Conservation (phyloP, 2,329 filamentous ascomycete species). For the Fusarium avenaceum region DNA sequence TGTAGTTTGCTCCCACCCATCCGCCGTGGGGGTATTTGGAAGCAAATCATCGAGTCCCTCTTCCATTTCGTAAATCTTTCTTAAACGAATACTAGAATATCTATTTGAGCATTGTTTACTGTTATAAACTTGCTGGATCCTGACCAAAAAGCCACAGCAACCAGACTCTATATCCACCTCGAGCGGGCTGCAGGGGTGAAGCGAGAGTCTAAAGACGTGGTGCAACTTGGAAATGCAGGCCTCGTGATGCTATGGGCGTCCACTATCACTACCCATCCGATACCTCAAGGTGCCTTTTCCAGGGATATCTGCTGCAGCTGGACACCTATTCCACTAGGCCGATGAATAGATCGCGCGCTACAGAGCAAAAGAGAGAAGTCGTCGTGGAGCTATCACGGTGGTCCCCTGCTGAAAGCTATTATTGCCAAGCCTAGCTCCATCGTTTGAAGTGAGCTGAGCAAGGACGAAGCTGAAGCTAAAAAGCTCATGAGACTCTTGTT, state of each 20-base stretch:
- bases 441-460: constrained; percentile 39
- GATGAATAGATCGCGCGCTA: constrained; percentile 32
- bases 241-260: constrained; percentile 41
- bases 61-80: constrained; percentile 3
- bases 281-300: constrained; percentile 22
- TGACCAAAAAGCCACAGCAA: constrained; percentile 39
- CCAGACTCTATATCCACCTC: constrained; percentile 34
- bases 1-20: constrained; percentile 10
- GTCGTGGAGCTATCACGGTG: constrained; percentile 30
- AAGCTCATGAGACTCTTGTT: constrained; percentile 35
- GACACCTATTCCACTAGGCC: constrained; percentile 22
- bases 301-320: constrained; percentile 38
- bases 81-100: constrained; percentile 10
- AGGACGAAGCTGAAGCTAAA: constrained; percentile 28
- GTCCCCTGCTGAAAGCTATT: constrained; percentile 34
- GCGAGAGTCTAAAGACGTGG: constrained; percentile 34
- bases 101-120: constrained; percentile 27
- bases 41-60: background rate
- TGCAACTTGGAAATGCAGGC: constrained; percentile 44
- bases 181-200: constrained; percentile 42
- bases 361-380: constrained; percentile 4
- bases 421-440: constrained; percentile 21
- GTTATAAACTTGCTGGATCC: constrained; percentile 17
- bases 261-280: constrained; percentile 25
- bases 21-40: constrained; percentile 34